Evolutionary conservation across 345 rosid genomes (phyloP), one percentile per base, ranked within the genome.

Genomic region (Brassica cretica): DNA sequence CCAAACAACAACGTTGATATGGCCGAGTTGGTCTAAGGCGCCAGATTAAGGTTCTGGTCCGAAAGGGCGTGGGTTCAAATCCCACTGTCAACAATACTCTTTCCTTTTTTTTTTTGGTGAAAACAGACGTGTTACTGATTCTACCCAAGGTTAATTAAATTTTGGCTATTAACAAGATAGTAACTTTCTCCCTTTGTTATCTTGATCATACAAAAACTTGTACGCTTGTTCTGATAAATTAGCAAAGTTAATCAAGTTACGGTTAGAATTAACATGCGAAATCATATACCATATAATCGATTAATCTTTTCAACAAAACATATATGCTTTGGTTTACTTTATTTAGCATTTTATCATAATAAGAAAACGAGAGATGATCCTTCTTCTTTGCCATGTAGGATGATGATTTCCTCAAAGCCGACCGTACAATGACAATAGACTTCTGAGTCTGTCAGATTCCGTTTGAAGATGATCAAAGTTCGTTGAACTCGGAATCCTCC

Each of bases 1-100:
- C 19, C 2, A 3, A n/a, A n/a, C 19, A 51, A 51, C 41, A 19
- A 53, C 19, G 97, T 91, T 87, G 91, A 88, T 88, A 90, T 89
- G 96, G 94, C 97, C 92, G 97, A 90, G 97, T 93, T 89, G 94
- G 97, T 88, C 92, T 88, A 91, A 90, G 96, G 96, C 92, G 96
- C 93, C 92, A 88, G 96, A 90, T 91, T 93, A 90, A 91, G 99
- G 98, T 91, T 89, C 93, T 90, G 93, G 97, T 93, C 94, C 92
- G 97, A 91, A 93, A 95, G 94, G 93, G 91, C 92, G 90, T 89
- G 92, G 96, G 91, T 93, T 91, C 93, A 86, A 95, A 93, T 87
- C 94, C 93, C 96, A 91, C 90, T 90, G 87, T 93, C 93, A 84
- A 94, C 96, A 87, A 2, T 5, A 16, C 1, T 11, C n/a, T 41